Conservation (phyloP, 805 yeast genomes). For the Zygosaccharomyces gambellarensis region DNA sequence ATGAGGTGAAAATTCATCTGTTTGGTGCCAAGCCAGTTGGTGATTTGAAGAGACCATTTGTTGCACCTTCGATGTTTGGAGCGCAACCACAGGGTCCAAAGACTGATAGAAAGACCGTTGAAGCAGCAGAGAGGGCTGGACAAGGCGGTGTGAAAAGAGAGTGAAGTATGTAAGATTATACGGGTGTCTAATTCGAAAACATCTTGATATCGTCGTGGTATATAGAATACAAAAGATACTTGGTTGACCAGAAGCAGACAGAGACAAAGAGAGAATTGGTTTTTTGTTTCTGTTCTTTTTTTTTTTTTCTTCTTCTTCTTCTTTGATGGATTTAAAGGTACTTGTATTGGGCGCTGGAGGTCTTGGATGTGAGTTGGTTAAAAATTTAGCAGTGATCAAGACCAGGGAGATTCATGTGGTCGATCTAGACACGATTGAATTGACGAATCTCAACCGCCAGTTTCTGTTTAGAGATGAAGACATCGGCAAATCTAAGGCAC, state of each 20-base stretch:
- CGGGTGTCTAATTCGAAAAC: not conserved
- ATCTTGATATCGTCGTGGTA: too few relatives aligned
- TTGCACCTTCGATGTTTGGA: slow-evolving; percentile 76
- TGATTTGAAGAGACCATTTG: slow-evolving; percentile 95
- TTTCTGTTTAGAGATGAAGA: slow-evolving; percentile 77
- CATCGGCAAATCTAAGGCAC: slow-evolving; percentile 77
- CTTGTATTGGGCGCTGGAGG: slow-evolving; percentile 92
- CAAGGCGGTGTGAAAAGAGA: slow-evolving; percentile 86
- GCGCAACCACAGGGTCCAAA: slow-evolving; percentile 46
- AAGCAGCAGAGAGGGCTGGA: slow-evolving; percentile 80
- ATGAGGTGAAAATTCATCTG: slow-evolving; percentile 85
- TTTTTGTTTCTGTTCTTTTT: too few relatives aligned
- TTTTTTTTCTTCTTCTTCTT: too few relatives aligned
- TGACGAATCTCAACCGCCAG: slow-evolving; percentile 87
- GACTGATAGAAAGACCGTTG: slow-evolving; percentile 84
- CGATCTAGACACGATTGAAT: slow-evolving; percentile 89
- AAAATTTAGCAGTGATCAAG: slow-evolving; percentile 68
- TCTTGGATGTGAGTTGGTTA: slow-evolving; percentile 84
- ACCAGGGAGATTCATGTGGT: slow-evolving; percentile 72
- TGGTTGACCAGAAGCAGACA: too few relatives aligned
- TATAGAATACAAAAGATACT: too few relatives aligned
- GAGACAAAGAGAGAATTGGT: too few relatives aligned
- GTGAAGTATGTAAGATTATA: slow-evolving; percentile 26
- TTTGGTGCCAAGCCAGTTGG: slow-evolving; percentile 80
- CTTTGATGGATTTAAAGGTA: slow-evolving; percentile 39